phyloP scores from a whole-genome alignment of 2,329 filamentous ascomycete species.

The Teratosphaeriaceae sp. region DNA sequence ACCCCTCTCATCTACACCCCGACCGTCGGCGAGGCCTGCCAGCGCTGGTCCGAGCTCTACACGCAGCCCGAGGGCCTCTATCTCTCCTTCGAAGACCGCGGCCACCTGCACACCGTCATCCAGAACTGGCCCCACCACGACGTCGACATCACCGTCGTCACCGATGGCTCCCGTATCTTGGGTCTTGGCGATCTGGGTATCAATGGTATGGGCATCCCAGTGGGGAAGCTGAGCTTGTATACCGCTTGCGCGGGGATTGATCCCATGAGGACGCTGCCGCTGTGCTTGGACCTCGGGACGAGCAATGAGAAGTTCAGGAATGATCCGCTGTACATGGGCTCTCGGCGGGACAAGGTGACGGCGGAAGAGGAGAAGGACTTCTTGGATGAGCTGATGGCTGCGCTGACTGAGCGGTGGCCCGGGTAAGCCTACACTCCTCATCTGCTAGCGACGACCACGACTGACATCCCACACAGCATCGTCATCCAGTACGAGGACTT shows the following conservation, averaged over 20 bases:
- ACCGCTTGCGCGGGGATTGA: constrained; percentile 92
- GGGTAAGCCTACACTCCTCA: constrained; percentile 45
- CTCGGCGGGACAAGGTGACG: constrained; percentile 73
- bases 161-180: constrained; percentile 87
- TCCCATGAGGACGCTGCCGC: constrained; percentile 60
- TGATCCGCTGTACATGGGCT: constrained; percentile 87
- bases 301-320: constrained; percentile 58
- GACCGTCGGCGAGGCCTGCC: constrained; percentile 90
- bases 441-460: no score
- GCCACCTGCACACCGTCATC: constrained; percentile 81
- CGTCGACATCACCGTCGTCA: constrained; percentile 94
- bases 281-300: constrained; percentile 58
- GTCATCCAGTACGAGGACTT: constrained; percentile 96
- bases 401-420: constrained; percentile 70
- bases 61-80: constrained; percentile 92
- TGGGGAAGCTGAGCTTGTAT: constrained; percentile 93
- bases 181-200: constrained; percentile 93
- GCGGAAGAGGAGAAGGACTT: constrained; percentile 79
- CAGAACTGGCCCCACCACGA: constrained; percentile 90
- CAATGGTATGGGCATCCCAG: constrained; percentile 96
- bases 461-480: constrained; percentile 40
- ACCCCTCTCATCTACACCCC: constrained; percentile 84
- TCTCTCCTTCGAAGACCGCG: constrained; percentile 85
- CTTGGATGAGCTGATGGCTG: constrained; percentile 95
- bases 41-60: constrained; percentile 94